Evolutionary conservation across 768 basidiomycete species (phyloP), one percentile per base, ranked within the genome.

Genomic region (Pleurotus tuber-regium): DNA sequence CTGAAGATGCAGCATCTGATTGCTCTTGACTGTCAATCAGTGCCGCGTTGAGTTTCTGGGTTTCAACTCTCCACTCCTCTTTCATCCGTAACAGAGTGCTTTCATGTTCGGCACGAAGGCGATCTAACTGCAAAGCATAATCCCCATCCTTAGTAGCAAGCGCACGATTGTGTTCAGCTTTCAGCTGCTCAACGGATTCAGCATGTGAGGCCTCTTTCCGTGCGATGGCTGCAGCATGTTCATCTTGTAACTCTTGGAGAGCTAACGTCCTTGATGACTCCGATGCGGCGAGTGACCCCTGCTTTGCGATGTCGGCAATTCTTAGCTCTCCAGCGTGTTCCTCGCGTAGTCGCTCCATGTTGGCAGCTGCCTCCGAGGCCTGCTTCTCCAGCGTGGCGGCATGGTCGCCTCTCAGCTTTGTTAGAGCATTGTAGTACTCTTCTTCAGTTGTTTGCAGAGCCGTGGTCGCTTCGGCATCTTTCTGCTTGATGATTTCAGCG

Each of bases 351-450:
- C 88, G 78, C 48, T 87, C 83, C n/a, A 92, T 70, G 9, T 72
- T 74, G 4, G 80, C 81, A 31, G 80, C 71, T 16, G 78, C 70
- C 51, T 92, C 86, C 4, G 74, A 74, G 1, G 79, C 72, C 51
- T 86, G 79, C 58, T 74, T 80, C 55, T 80, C 79, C 52, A 92
- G 70, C 21, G 80, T 74, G 54, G 83, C 79, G 2, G 79, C 75
- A 58, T 93, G 89, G 61, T 89, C 86, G 11, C 64, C 72, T 36
- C 89, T 86, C 42, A 92, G 78, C 58, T 87, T 88, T 11, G 83
- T 87, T 35, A 93, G 71, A 18, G 83, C 83, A 52, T 90, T 84
- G 63, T 91, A 89, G 60, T 90, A 91, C 62, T 91, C 86, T 59
- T 86, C 89, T 60, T 89, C 87, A 4, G 86, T 89, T 46, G 75